Conservation (phyloP, 2,329 filamentous ascomycete genomes). For the Cladosporium sp. region DNA sequence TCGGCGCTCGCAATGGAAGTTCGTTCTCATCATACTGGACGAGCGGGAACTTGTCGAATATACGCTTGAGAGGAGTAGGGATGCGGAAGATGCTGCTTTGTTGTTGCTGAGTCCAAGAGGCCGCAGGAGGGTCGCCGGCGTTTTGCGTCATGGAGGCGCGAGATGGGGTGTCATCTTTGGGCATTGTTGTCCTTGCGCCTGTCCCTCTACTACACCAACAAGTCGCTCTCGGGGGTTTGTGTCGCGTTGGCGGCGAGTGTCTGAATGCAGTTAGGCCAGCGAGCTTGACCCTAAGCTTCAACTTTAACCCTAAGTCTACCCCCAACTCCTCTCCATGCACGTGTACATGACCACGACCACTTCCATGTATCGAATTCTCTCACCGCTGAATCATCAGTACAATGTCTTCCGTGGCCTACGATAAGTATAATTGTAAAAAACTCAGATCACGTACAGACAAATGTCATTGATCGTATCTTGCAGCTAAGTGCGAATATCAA, state of each 20-base stretch:
- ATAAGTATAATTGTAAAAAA: background rate
- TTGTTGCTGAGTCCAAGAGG: constrained; percentile 11
- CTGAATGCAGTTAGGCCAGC: background rate
- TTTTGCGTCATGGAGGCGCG: constrained; percentile 19
- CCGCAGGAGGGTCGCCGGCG: constrained; percentile 21
- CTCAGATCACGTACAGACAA: background rate
- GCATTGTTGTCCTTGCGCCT: background rate
- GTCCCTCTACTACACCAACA: background rate
- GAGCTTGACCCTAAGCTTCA: constrained; percentile 1
- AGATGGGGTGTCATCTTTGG: constrained; percentile 15
- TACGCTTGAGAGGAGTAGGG: constrained; percentile 72
- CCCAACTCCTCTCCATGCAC: background rate
- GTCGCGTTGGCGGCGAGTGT: background rate
- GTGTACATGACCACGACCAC: background rate
- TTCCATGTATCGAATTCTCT: background rate
- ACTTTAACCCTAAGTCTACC: background rate
- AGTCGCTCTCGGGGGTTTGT: constrained; percentile 15
- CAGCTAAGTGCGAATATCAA: background rate
- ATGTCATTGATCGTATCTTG: background rate
- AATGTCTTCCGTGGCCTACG: background rate
- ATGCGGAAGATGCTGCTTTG: constrained; percentile 51
- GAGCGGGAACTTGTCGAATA: constrained; percentile 86
- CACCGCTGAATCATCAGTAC: background rate
- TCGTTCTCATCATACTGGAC: constrained; percentile 71
- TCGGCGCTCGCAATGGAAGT: constrained; percentile 64